Percentiles rank a stretch among this genome's conserved stretches.
These are phyloP conservation scores for Ogataea ramenticola DNA, from an alignment of 805 yeast species.

Conservation along the genomic window DNA sequence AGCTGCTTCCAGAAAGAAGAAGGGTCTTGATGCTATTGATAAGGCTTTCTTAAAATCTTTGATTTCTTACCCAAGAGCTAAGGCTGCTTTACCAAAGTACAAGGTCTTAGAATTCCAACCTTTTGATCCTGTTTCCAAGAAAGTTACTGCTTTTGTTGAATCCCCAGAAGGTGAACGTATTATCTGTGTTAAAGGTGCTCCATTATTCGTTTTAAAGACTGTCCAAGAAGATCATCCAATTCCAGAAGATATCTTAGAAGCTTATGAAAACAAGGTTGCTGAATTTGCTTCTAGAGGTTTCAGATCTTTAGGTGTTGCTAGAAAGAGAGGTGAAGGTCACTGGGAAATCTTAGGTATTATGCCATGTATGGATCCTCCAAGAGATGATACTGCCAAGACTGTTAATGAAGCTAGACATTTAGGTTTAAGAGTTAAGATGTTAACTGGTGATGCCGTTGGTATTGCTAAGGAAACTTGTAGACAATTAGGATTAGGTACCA, in stretches of 20 bases:
- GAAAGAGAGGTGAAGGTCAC: slow-evolving; percentile 97
- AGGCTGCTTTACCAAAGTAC: slow-evolving; percentile 87
- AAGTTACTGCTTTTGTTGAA: slow-evolving; percentile 91
- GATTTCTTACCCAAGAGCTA: slow-evolving; percentile 84
- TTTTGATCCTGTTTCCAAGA: slow-evolving; percentile 96
- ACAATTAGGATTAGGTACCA: slow-evolving; percentile 94
- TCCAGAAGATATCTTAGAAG: slow-evolving; percentile 88
- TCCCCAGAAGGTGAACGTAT: slow-evolving; percentile 95
- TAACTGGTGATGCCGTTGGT: slow-evolving; percentile 99
- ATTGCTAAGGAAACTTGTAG: slow-evolving; percentile 98
- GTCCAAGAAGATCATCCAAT: slow-evolving; percentile 96
- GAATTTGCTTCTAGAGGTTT: slow-evolving; percentile 98
- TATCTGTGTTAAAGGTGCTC: slow-evolving; percentile 96
- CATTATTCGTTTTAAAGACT: slow-evolving; percentile 92
- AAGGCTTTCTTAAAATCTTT: slow-evolving; percentile 93
- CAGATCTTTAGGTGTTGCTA: slow-evolving; percentile 97
- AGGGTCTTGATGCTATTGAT: slow-evolving; percentile 97
- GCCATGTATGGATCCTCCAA: slow-evolving; percentile 99
- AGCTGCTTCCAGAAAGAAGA: slow-evolving; percentile 97
- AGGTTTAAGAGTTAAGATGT: slow-evolving; percentile 95
- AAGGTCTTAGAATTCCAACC: slow-evolving; percentile 95
- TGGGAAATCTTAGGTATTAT: slow-evolving; percentile 97
- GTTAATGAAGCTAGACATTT: slow-evolving; percentile 84
- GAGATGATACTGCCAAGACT: slow-evolving; percentile 96
- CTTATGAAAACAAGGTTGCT: slow-evolving; percentile 94